Conservation (phyloP, 139 green algal genomes). For the Chlamydomonas incerta region DNA sequence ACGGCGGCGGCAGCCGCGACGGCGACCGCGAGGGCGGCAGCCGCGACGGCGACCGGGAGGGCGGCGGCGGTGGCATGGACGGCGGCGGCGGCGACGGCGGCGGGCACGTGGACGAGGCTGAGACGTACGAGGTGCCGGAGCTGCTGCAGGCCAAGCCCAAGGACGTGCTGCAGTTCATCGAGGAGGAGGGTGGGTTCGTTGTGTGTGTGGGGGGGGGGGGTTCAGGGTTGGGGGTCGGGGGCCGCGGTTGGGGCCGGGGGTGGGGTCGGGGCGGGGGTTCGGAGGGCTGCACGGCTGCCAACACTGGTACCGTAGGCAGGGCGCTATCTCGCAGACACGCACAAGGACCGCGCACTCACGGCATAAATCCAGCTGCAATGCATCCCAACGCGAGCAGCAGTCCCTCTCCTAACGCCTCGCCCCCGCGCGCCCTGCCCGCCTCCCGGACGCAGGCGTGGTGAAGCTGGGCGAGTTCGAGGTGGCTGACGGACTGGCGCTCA, state of each 20-base stretch:
- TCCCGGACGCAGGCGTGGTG: constrained; percentile 16
- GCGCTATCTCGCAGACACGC: too few relatives aligned
- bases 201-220: neutral
- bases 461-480: constrained; percentile 49
- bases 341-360: too few relatives aligned
- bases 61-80: neutral
- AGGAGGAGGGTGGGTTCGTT: constrained; percentile 25
- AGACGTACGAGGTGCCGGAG: constrained; percentile 39
- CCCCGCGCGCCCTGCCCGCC: neutral
- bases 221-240: too few relatives aligned
- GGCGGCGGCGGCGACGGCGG: neutral
- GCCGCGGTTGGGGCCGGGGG: too few relatives aligned
- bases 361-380: too few relatives aligned
- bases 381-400: neutral
- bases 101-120: constrained; percentile 25
- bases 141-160: constrained; percentile 32
- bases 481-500: constrained; percentile 38
- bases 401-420: neutral
- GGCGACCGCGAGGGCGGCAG: neutral
- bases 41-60: neutral
- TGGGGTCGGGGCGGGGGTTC: too few relatives aligned
- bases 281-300: too few relatives aligned
- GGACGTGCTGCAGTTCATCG: constrained; percentile 43
- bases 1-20: neutral
- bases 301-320: too few relatives aligned